Conservation (phyloP, 106 monocot species). For the Alisma plantagoaquatica region DNA sequence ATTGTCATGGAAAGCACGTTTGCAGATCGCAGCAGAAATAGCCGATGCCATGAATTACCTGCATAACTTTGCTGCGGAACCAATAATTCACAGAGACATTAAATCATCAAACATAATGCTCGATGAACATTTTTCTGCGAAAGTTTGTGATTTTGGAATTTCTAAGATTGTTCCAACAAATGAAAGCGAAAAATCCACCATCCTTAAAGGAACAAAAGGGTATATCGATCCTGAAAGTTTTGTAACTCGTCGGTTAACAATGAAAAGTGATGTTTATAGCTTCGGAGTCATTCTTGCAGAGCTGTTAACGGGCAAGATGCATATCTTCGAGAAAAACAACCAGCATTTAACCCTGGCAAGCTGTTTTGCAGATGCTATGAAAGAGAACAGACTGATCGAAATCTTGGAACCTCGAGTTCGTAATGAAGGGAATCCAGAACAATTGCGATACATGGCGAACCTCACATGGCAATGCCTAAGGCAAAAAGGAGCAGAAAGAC, state of each 20-base stretch:
- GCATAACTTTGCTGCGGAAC: neutral
- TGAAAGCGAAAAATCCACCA: neutral
- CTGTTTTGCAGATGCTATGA: neutral
- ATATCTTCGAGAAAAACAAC: neutral
- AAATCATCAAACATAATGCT: neutral
- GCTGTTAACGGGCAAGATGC: neutral
- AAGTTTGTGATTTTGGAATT: neutral
- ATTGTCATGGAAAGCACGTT: neutral
- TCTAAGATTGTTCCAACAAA: neutral
- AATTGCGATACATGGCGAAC: neutral
- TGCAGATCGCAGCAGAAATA: neutral
- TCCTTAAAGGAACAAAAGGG: neutral
- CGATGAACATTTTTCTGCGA: neutral
- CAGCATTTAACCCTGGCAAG: neutral
- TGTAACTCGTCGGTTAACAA: neutral
- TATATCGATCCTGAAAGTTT: neutral
- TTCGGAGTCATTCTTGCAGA: neutral
- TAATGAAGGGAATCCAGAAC: neutral
- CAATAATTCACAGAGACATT: neutral
- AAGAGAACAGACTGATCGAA: neutral
- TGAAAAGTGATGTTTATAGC: conserved; percentile 1
- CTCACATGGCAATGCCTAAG: neutral
- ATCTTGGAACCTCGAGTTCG: neutral
- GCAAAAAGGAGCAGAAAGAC: neutral
- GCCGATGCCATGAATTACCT: neutral